phyloP scores from a whole-genome alignment of 1,139 yeast species.

The Kodamaea fungicola region DNA sequence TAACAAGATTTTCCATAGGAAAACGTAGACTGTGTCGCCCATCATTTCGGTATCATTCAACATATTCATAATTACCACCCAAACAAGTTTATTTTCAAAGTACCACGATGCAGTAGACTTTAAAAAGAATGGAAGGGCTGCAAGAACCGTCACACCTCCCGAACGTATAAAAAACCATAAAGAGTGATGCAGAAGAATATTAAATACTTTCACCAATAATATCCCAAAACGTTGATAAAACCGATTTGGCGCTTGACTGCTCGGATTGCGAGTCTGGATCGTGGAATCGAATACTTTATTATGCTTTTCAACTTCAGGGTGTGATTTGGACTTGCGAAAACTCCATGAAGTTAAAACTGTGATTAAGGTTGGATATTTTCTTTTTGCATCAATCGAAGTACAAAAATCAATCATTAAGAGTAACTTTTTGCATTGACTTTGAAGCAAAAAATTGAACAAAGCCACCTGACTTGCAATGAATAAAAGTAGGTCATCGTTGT shows the following conservation, averaged over 20 bases:
- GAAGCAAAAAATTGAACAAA: conserved; percentile 20
- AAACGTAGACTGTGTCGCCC: conserved; percentile 32
- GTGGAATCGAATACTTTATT: conserved; percentile 10
- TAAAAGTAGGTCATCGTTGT: conserved; percentile 25
- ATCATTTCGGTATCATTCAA: conserved; percentile 32
- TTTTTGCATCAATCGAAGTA: conserved; percentile 22
- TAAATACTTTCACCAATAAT: conserved; percentile 15
- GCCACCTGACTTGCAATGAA: conserved; percentile 28
- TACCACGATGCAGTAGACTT: conserved; percentile 32
- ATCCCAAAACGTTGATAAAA: conserved; percentile 20
- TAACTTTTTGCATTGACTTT: conserved; percentile 15
- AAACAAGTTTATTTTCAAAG: conserved; percentile 24
- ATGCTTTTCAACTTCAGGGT: conserved; percentile 1
- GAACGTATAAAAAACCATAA: conserved; percentile 34
- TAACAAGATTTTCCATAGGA: conserved; percentile 24
- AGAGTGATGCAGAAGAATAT: conserved; percentile 16
- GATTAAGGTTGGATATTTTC: conserved; percentile 23
- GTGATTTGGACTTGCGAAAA: neutral
- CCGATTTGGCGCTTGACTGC: conserved; percentile 26
- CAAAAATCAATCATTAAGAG: conserved; percentile 24
- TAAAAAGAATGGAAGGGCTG: conserved; percentile 29
- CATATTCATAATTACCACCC: conserved; percentile 36
- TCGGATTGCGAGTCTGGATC: conserved; percentile 26
- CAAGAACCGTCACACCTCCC: conserved; percentile 21
- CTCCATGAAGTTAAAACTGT: conserved; percentile 19